Evolutionary conservation across 2,329 filamentous ascomycete genomes (phyloP), one percentile per base, ranked within the genome.

Genomic region (Septoria linicola): DNA sequence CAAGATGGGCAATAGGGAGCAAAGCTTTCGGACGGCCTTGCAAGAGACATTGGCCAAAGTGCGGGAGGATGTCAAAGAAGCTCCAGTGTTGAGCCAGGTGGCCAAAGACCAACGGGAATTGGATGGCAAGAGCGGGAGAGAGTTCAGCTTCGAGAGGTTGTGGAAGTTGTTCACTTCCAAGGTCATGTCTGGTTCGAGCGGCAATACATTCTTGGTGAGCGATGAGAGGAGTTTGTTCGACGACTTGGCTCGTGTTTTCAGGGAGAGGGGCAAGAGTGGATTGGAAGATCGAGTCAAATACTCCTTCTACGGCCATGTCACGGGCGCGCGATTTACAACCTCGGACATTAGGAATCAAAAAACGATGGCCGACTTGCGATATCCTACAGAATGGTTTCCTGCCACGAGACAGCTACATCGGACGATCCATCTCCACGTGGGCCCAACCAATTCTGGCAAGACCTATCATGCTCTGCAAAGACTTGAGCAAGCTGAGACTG

Each of bases 371-470:
- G 89, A 96, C 71, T 74, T 96, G 59, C 82, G 90, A n/a, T 90
- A 84, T 68, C 93, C 93, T 0, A 80, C 85, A 47, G 93, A 99
- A 68, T 97, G 92, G 92, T 97, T 86, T 66, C 89, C 92, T 0
- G 83, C 81, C 3, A 93, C 93, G 1, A 81, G 95, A 52, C 78
- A 82, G 39, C 76, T 93, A 62, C 88, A 91, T 64, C 80, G 93
- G 37, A 92, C 83, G 0, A 80, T 99, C 34, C 89, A 97, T 72
- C 76, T 99, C 16, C 93, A 99, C 63, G 90, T 99, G 42, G 93
- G 93, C 0, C 93, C 93, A 1, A 99, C 93, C 2, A 99, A 99
- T 70, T 97, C 93, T 0, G 93, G 93, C 51, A 99, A 99, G 76
- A 99, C 95, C 0, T 99, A 97, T 67, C 87, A 90, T 66, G 95